A percentile compares a stretch with the other conserved stretches of the same genome.
phyloP scores from a whole-genome alignment of 345 rosid genomes.

The Corchorus olitorius region DNA sequence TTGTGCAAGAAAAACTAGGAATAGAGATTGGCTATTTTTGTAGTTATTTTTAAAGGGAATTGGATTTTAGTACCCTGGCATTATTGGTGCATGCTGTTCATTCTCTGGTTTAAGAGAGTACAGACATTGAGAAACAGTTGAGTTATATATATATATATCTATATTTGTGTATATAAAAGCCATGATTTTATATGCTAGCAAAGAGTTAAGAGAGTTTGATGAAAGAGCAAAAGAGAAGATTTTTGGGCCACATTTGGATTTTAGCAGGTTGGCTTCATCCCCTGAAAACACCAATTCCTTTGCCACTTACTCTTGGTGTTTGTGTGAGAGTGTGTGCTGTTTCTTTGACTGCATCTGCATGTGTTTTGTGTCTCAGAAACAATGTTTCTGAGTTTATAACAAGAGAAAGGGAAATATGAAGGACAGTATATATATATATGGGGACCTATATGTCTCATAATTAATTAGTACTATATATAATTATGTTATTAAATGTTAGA shows the following conservation, averaged over 20 bases:
- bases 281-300: neutral
- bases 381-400: neutral
- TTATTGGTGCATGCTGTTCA: conserved; percentile 10
- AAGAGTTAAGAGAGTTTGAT: neutral
- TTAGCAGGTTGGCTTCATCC: conserved; percentile 19
- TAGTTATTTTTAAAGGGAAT: neutral
- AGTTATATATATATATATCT: neutral
- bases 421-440: neutral
- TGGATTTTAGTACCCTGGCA: conserved; percentile 1
- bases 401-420: conserved; percentile 11
- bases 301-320: neutral
- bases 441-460: neutral
- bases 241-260: conserved; percentile 19
- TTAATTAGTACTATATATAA: neutral
- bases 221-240: neutral
- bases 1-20: neutral
- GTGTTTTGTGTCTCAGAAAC: conserved; percentile 5
- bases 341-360: conserved; percentile 13
- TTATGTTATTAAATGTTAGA: no score
- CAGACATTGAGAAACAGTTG: conserved; percentile 8
- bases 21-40: neutral
- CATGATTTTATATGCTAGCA: neutral
- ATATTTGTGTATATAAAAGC: no score
- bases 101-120: neutral
- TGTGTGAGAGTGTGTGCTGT: neutral